Base-by-base conservation (phyloP, 2,329 filamentous ascomycete species). In the Myrmaecium sp. region DNA sequence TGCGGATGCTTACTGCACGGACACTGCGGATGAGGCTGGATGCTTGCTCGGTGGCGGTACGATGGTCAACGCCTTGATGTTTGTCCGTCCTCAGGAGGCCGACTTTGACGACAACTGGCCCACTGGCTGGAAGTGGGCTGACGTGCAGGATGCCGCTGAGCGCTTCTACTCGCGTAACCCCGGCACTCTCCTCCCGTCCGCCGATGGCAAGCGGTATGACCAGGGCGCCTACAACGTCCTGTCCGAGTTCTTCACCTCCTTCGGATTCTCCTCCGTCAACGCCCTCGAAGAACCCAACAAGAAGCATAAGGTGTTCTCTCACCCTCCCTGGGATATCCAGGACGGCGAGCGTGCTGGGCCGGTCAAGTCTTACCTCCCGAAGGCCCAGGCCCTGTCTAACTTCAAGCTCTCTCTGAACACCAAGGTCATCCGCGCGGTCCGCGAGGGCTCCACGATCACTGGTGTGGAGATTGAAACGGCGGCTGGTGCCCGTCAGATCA, bases 1-100 rank as follows among this genome's bases (percentile, higher is more conserved):
- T n/a, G 33, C 34, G n/a, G 41, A 35, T 26, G 36, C 37, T 6
- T 46, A 46, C 32, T 55, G 51, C 36, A 41, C 39, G 13, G 52
- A 56, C 35, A 51, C 46, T 6, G 46, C 47, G 10, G 39, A 38
- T 4, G 37, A 40, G 18, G 51, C 48, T 22, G 51, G 46, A 2
- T 55, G 52, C 34, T 31, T 55, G n/a, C 39, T 55, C 1, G 50
- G 52, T 15, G 52, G 52, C 6, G 44, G 47, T 11, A 47, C 43
- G 16, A 39, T 39, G 14, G 36, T 55, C 31, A 52, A 51, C 32
- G 46, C 43, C 5, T 30, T 43, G 31, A 46, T 49, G 36, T 50
- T 42, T 31, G 40, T 50, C 21, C 37, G 36, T 27, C 47, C 46
- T 4, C 46, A 42, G 6, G 39, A 44, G 25, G 34, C 32, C 14